Evolutionary conservation across 2,329 filamentous ascomycete species (phyloP), one percentile per base, ranked within the genome.

Genomic region (Aspergillus niger): DNA sequence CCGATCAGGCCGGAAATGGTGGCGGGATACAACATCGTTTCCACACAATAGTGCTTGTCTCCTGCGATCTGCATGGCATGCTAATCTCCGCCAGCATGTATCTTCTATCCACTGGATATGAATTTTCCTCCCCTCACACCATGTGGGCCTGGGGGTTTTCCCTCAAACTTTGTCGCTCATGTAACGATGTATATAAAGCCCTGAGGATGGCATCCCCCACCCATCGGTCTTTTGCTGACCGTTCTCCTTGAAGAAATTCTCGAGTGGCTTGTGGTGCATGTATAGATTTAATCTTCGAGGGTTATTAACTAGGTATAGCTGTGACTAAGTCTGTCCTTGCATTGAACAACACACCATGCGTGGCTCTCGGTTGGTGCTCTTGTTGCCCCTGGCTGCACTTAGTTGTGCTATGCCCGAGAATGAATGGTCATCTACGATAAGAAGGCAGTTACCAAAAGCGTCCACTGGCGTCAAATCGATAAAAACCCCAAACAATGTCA

Each of bases 401-500:
- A 55, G 54, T 11, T 63, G 55, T 58, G 57, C 53, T 11, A 26
- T 43, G 11, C n/a, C 60, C n/a, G 28, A 53, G 10, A 51, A 53
- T 47, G 54, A 36, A 38, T 62, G 59, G 15, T 55, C 64, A 38
- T 57, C 66, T 28, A 65, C 11, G 59, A 59, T 53, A 62, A 49
- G 65, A 51, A 68, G 75, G 28, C 74, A 78, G 59, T 59, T 79
- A 13, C 77, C 76, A 15, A 64, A 73, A 2, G 68, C 75, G 50
- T 72, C 77, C 17, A 74, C 72, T 2, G 74, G 72, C 8, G 72
- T 79, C n/a, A 73, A 76, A 59, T 70, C 71, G 2, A 72, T 79
- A 50, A 71, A 67, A 50, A 76, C 75, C 15, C 73, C 77, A 3
- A 77, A 74, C 58, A 80, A 80, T 58, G 74, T 84, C 62, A 80